Base-by-base conservation (phyloP, 1,284 basidiomycete genomes). In the Leccinum angustisporum region DNA sequence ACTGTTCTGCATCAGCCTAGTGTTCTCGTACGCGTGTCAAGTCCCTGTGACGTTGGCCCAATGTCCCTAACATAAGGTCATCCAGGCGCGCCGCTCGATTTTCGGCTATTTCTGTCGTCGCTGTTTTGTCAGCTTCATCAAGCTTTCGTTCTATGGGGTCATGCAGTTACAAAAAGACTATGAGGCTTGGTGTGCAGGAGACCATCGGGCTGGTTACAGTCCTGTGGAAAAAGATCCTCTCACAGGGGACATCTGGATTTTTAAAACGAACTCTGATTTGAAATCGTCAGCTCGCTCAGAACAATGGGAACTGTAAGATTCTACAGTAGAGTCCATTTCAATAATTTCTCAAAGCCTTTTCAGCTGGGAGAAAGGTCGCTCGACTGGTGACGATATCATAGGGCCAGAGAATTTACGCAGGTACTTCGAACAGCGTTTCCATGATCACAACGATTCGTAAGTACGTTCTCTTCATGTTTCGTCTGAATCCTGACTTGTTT, bases 381-480 rank as follows among this genome's bases (percentile, higher is more conserved):
- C 81, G 11, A 82, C 83, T 6, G 89, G 88, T 0, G 90, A 93
- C 70, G 86, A 85, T 61, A 85, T 83, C 51, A 68, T 82, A 10
- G 88, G 90, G 0, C 80, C 83, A 4, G 91, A 92, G 66, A 87
- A 84, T 65, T 72, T 93, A 48, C 82, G 90, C 46, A 77, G 84
- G 56, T 93, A 90, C 72, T 93, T 93, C 65, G 91, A 93, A 69
- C 91, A 93, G 65, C 86, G 85, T 67, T 93, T 93, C 68, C 87
- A 91, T 66, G 86, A 88, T 57, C 81, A 79, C 21, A 87, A 85
- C 64, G 91, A 93, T 72, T 92, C 90, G 88, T 91, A 65, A 67
- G 90, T 77, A 25, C 50, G 13, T 43, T 50, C 53, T 56, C 16
- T 48, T 36, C 3, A 34, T 6, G 16, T 34, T 8, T 54, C 21